Percentiles rank a stretch among this genome's conserved stretches.
phyloP scores from a whole-genome alignment of 2,329 filamentous ascomycete species.

The Lachnellula occidentalis region DNA sequence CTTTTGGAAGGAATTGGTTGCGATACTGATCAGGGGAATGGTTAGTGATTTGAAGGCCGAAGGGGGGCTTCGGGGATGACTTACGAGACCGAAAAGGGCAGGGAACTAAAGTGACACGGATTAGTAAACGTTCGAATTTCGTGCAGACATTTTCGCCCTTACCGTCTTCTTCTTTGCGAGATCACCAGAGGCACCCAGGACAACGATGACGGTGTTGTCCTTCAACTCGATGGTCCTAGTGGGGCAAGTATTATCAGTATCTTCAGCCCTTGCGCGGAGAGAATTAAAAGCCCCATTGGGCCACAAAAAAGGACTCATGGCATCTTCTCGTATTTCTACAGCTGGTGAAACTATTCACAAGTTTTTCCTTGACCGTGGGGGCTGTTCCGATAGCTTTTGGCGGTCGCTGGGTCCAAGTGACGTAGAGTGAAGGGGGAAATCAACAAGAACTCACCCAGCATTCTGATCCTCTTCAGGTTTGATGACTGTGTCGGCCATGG shows the following conservation, averaged over 20 bases:
- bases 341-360: slow-evolving; percentile 7
- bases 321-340: slow-evolving; percentile 1
- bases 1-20: slow-evolving; percentile 97
- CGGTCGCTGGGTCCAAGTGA: slow-evolving; percentile 16
- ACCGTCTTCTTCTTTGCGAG: slow-evolving; percentile 99
- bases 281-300: slow-evolving; percentile 16
- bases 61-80: slow-evolving; percentile 36
- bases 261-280: slow-evolving; percentile 9
- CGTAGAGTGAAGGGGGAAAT: slow-evolving; percentile 20
- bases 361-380: background rate
- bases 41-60: slow-evolving; percentile 12
- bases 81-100: slow-evolving; percentile 92
- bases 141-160: slow-evolving; percentile 27
- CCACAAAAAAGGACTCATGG: slow-evolving; percentile 9
- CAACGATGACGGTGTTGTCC: slow-evolving; percentile 95
- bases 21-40: slow-evolving; percentile 61
- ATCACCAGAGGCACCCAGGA: slow-evolving; percentile 95
- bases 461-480: slow-evolving; percentile 43
- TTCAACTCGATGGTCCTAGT: slow-evolving; percentile 86
- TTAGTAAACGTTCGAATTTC: slow-evolving; percentile 15
- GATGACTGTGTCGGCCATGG: slow-evolving; percentile 47
- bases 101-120: slow-evolving; percentile 64
- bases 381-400: slow-evolving; percentile 10
- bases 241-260: slow-evolving; percentile 34
- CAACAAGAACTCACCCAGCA: slow-evolving; percentile 43